Percentiles rank a stretch among this genome's conserved stretches.
These are phyloP conservation scores for Trichoderma harzianum DNA, from an alignment of 2,329 filamentous ascomycete genomes.

Conservation along the genomic window DNA sequence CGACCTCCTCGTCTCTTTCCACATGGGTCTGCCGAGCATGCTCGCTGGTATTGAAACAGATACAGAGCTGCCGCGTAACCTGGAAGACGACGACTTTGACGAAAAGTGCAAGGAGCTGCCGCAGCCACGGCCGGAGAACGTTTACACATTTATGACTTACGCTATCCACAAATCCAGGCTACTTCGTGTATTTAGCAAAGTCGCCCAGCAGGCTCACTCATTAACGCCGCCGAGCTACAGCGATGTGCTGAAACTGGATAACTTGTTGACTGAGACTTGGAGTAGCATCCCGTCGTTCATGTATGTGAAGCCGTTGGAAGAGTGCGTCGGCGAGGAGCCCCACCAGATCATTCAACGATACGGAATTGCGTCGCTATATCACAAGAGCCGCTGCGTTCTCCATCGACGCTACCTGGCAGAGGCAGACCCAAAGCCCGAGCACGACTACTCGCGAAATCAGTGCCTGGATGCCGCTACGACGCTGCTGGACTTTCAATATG, in stretches of 20 bases:
- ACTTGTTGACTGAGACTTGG: slow-evolving; percentile 44
- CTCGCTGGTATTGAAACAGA: slow-evolving; percentile 62
- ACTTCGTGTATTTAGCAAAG: slow-evolving; percentile 46
- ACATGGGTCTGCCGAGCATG: slow-evolving; percentile 66
- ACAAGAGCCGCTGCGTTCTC: slow-evolving; percentile 54
- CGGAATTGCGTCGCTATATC: slow-evolving; percentile 49
- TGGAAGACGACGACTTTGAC: slow-evolving; percentile 64
- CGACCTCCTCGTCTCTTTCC: slow-evolving; percentile 63
- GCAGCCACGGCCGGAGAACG: slow-evolving; percentile 51
- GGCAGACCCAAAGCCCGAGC: slow-evolving; percentile 39
- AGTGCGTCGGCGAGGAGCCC: slow-evolving; percentile 48
- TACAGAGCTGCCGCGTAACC: slow-evolving; percentile 57
- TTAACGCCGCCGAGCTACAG: slow-evolving; percentile 46
- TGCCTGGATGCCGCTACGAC: slow-evolving; percentile 49
- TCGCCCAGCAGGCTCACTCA: slow-evolving; percentile 49
- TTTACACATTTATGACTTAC: slow-evolving; percentile 58
- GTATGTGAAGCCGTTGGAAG: slow-evolving; percentile 45
- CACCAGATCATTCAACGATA: slow-evolving; percentile 50
- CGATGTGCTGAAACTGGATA: slow-evolving; percentile 49
- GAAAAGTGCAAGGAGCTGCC: slow-evolving; percentile 54
- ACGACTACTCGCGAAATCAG: slow-evolving; percentile 49
- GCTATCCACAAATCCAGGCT: slow-evolving; percentile 50
- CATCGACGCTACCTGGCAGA: slow-evolving; percentile 53
- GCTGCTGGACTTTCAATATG: slow-evolving; percentile 46
- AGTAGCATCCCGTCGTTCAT: slow-evolving; percentile 46